Percentiles rank a stretch among this genome's conserved stretches.
These are phyloP conservation scores for Triangularia verruculosa DNA, from an alignment of 2,329 filamentous ascomycete species.

Conservation along the genomic window DNA sequence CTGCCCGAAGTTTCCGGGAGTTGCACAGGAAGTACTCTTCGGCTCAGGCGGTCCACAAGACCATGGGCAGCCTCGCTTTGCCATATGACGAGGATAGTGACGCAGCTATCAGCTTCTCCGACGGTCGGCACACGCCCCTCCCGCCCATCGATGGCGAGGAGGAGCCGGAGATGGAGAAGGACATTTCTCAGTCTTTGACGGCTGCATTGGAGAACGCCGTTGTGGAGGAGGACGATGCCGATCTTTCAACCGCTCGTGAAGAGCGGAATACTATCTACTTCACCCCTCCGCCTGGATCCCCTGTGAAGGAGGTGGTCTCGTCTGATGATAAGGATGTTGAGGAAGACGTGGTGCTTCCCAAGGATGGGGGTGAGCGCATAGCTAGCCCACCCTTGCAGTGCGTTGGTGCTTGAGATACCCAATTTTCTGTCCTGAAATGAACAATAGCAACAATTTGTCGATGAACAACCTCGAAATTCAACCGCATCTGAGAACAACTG, in stretches of 20 bases:
- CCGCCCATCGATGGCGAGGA: conserved; percentile 48
- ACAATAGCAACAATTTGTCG: background rate
- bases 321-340: conserved; percentile 16
- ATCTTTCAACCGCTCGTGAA: conserved; percentile 31
- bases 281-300: conserved; percentile 37
- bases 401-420: conserved; percentile 31
- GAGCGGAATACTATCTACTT: conserved; percentile 38
- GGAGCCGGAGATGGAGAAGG: conserved; percentile 17
- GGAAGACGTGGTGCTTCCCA: background rate
- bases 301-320: conserved; percentile 22
- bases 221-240: conserved; percentile 28
- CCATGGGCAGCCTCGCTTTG: conserved; percentile 41
- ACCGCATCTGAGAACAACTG: background rate
- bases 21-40: conserved; percentile 59
- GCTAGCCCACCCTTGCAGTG: conserved; percentile 36
- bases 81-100: conserved; percentile 61
- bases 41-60: conserved; percentile 45
- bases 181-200: conserved; percentile 1
- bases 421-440: background rate
- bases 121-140: conserved; percentile 55
- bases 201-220: conserved; percentile 18
- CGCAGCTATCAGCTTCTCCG: conserved; percentile 57
- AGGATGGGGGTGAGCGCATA: conserved; percentile 23
- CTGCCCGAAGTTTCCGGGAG: conserved; percentile 62
- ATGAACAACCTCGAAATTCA: background rate